Conservation (phyloP, 1,139 yeast species). For the Blastobotrys persicus region DNA sequence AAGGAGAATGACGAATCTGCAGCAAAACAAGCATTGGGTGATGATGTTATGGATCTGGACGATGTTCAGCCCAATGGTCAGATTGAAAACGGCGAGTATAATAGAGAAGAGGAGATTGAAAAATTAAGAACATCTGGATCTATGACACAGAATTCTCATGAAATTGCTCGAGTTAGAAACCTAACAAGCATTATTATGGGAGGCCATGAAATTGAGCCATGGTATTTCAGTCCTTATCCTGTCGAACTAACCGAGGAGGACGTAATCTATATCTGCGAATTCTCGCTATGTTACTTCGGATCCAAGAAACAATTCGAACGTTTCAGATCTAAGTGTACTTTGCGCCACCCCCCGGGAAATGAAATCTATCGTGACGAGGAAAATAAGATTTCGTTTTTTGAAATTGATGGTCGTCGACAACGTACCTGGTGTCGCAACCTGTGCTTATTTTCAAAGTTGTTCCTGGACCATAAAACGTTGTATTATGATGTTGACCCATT, state of each 20-base stretch:
- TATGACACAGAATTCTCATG: slow-evolving; percentile 86
- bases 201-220: slow-evolving; percentile 89
- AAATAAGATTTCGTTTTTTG: slow-evolving; percentile 68
- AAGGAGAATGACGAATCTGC: slow-evolving; percentile 28
- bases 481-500: slow-evolving; percentile 98
- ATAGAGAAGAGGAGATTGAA: slow-evolving; percentile 88
- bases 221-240: slow-evolving; percentile 99
- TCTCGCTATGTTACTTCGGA: slow-evolving; percentile 83
- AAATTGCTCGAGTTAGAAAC: slow-evolving; percentile 88
- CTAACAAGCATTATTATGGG: slow-evolving; percentile 78
- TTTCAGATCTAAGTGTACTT: slow-evolving; percentile 77
- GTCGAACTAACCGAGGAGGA: slow-evolving; percentile 91
- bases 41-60: slow-evolving; percentile 73
- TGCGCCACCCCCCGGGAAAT: slow-evolving; percentile 95
- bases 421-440: slow-evolving; percentile 96
- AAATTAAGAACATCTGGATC: slow-evolving; percentile 91
- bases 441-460: slow-evolving; percentile 81
- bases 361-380: slow-evolving; percentile 88
- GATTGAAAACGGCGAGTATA: slow-evolving; percentile 51
- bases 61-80: slow-evolving; percentile 81
- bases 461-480: slow-evolving; percentile 90
- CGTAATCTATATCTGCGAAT: slow-evolving; percentile 85
- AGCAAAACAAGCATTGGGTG: slow-evolving; percentile 24
- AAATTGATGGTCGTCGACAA: slow-evolving; percentile 93
- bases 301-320: slow-evolving; percentile 89